Percentiles rank a stretch among this genome's conserved stretches.
phyloP scores from a whole-genome alignment of 257 asterid genomes.

The Solanum lignicaule region DNA sequence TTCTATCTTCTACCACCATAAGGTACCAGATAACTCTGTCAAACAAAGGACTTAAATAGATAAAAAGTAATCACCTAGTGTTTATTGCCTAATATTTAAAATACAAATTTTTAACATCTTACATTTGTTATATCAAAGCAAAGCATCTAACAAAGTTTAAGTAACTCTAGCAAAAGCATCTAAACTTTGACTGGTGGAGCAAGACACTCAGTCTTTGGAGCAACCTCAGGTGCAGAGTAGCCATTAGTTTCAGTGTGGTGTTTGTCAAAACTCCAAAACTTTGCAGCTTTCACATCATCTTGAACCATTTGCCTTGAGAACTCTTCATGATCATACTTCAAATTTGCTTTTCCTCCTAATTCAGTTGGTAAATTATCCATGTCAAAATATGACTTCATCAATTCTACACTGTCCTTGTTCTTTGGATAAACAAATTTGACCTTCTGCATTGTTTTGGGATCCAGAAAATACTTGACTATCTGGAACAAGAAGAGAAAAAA shows the following conservation, averaged over 20 bases:
- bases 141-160: not conserved
- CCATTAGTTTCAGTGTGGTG: slow-evolving; percentile 18
- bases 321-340: slow-evolving; percentile 78
- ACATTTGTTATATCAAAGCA: not conserved
- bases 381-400: slow-evolving; percentile 68
- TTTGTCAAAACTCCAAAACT: slow-evolving; percentile 66
- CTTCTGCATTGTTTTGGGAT: slow-evolving; percentile 79
- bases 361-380: slow-evolving; percentile 81
- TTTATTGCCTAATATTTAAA: not conserved
- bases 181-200: slow-evolving; percentile 23
- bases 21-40: not conserved
- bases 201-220: slow-evolving; percentile 37
- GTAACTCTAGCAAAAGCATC: not conserved
- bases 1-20: not conserved
- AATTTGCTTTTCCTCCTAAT: slow-evolving; percentile 81
- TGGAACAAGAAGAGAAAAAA: slow-evolving; percentile 9
- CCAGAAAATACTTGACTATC: slow-evolving; percentile 89
- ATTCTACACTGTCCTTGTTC: slow-evolving; percentile 82
- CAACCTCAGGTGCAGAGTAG: slow-evolving; percentile 51
- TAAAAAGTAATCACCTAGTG: not conserved
- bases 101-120: not conserved
- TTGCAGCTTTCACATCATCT: slow-evolving; percentile 66
- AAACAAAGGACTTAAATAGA: not conserved
- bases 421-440: slow-evolving; percentile 90
- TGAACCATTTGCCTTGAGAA: slow-evolving; percentile 72